A percentile compares a stretch with the other conserved stretches of the same genome.
These are phyloP conservation scores for Saccharomycopsis sp. DNA, from an alignment of 805 yeast genomes.

Conservation along the genomic window DNA sequence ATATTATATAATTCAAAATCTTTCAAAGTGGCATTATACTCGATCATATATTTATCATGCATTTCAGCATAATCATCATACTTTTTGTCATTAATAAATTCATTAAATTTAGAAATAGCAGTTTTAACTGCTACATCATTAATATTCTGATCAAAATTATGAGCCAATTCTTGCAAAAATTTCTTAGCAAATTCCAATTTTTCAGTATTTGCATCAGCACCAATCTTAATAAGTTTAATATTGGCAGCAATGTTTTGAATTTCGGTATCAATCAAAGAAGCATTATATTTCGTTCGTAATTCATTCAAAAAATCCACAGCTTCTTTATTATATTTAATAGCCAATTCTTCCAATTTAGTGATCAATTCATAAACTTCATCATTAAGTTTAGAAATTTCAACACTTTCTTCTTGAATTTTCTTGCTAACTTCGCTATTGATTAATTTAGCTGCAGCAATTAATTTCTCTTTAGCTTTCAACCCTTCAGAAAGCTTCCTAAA, in stretches of 20 bases:
- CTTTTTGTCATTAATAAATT: conserved; percentile 26
- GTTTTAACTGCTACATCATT: conserved; percentile 82
- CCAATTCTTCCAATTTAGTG: conserved; percentile 15
- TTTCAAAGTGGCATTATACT: conserved; percentile 14
- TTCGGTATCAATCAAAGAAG: conserved; percentile 2
- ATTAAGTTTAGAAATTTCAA: conserved; percentile 13
- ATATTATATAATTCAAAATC: conserved; percentile 12
- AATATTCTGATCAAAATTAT: conserved; percentile 72
- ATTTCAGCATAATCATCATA: conserved; percentile 15
- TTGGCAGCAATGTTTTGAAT: conserved; percentile 1
- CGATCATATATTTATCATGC: conserved; percentile 23
- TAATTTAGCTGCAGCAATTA: not conserved
- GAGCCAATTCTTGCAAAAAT: conserved; percentile 42
- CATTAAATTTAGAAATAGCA: conserved; percentile 49
- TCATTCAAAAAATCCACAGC: conserved; percentile 16
- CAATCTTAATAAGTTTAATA: conserved; percentile 13
- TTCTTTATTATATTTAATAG: conserved; percentile 15
- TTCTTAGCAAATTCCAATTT: conserved; percentile 22
- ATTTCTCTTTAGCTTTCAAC: conserved; percentile 23
- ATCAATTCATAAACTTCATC: conserved; percentile 16
- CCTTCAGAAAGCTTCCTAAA: conserved; percentile 23
- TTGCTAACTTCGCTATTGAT: conserved; percentile 6
- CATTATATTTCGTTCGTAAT: conserved; percentile 10
- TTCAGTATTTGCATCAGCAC: conserved; percentile 16
- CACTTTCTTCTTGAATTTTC: conserved; percentile 11